A percentile compares a stretch with the other conserved stretches of the same genome.
Evolutionary conservation across 169 alveolate genomes (phyloP).

Genomic region (Blepharisma undulans): DNA sequence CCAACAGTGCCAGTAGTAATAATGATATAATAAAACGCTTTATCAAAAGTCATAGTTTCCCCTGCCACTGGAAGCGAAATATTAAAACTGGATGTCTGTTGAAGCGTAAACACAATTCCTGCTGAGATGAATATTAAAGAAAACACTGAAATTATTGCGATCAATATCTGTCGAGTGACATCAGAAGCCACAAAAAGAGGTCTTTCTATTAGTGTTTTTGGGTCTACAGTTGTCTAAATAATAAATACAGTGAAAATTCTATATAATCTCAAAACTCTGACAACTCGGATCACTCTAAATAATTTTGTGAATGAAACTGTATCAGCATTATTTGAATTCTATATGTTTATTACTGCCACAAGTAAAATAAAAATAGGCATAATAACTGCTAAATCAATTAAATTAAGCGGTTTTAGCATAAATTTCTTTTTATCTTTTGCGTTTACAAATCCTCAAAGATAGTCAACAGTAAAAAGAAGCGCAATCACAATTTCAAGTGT

Average conservation of each 20-base stretch:
- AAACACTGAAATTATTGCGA: slow-evolving; percentile 36
- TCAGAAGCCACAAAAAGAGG: slow-evolving; percentile 44
- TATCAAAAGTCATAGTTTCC: slow-evolving; percentile 59
- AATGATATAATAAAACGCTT: slow-evolving; percentile 57
- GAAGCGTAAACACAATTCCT: slow-evolving; percentile 43
- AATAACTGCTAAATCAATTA: slow-evolving; percentile 40
- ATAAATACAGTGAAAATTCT: slow-evolving; percentile 45
- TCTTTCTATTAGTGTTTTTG: background rate
- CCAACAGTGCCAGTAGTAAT: slow-evolving; percentile 67
- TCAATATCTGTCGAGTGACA: slow-evolving; percentile 39
- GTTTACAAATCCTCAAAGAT: slow-evolving; percentile 41
- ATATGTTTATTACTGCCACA: background rate
- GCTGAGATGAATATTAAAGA: slow-evolving; percentile 50
- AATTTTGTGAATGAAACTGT: slow-evolving; percentile 46
- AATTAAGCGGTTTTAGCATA: slow-evolving; percentile 39
- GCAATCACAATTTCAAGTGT: slow-evolving; percentile 41
- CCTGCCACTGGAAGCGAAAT: slow-evolving; percentile 38
- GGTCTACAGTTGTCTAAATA: slow-evolving; percentile 29
- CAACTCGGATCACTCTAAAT: slow-evolving; percentile 50
- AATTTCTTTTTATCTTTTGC: slow-evolving; percentile 41
- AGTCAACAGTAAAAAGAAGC: slow-evolving; percentile 42
- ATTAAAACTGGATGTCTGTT: slow-evolving; percentile 44
- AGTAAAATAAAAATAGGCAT: slow-evolving; percentile 34
- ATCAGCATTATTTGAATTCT: slow-evolving; percentile 3
- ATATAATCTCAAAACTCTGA: slow-evolving; percentile 56